Percentiles rank a stretch among this genome's conserved stretches.
These are phyloP conservation scores for Triangularia verruculosa DNA, from an alignment of 2,329 filamentous ascomycete species.

Conservation along the genomic window DNA sequence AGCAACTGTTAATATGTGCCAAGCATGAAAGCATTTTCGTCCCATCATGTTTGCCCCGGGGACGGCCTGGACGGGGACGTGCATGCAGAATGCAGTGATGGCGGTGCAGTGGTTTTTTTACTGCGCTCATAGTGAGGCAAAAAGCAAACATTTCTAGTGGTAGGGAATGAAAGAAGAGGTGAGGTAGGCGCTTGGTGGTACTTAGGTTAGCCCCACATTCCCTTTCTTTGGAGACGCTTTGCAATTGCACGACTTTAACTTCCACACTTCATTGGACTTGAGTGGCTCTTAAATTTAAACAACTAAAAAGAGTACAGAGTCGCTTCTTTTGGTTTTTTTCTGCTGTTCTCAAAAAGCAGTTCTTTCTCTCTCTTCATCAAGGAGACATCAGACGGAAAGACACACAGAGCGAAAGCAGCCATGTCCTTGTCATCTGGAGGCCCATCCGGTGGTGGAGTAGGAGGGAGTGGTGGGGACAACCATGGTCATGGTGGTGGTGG, in stretches of 20 bases:
- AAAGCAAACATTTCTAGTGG: neutral
- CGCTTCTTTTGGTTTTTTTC: neutral
- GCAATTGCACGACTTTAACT: neutral
- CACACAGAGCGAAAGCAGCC: neutral
- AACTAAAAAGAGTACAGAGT: neutral
- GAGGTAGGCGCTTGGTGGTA: neutral
- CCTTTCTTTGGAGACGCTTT: neutral
- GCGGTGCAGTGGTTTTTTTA: neutral
- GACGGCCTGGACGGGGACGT: neutral
- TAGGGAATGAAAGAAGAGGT: neutral
- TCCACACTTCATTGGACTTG: neutral
- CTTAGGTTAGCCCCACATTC: neutral
- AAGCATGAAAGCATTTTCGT: neutral
- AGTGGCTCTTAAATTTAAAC: neutral
- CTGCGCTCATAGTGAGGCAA: neutral
- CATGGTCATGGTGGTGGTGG: neutral
- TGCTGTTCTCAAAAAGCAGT: neutral
- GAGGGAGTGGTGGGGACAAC: neutral
- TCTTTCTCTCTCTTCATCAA: neutral
- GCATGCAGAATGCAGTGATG: neutral
- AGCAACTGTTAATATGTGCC: neutral
- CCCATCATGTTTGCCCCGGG: neutral
- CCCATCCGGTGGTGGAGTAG: neutral
- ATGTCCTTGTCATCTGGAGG: neutral
- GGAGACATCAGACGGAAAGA: no score